Base-by-base conservation (phyloP, 192 early-diverging fungal genomes). In the Backusella circina region DNA sequence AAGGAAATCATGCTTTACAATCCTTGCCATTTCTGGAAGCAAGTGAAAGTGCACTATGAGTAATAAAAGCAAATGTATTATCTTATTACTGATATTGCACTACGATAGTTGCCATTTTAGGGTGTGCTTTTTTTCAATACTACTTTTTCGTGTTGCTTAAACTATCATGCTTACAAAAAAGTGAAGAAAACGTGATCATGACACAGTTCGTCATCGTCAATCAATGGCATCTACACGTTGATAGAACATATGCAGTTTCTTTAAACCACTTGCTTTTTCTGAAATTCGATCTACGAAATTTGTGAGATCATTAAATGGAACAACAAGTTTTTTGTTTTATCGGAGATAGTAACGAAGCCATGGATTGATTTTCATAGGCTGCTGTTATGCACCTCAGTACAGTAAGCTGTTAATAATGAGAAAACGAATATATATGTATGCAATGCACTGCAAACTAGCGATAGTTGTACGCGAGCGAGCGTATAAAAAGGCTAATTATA, bases 31-130 rank as follows among this genome's bases (percentile, higher is more conserved):
- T 61, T 61, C 54, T 61, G 23, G 54, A 61, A 61, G 54, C 28
- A 12, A 61, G 54, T 61, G 26, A 61, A 61, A 61, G 23, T 61
- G 23, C 54, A 28, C 54, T 61, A 61, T 61, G 54, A 61, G 54
- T 61, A 61, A 61, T 61, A 61, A 61, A 54, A 61, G 54, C 12
- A 61, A 61, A 61, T 61, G 54, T 61, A 61, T 61, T 61, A 7
- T 28, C 54, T 61, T 61, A 61, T 61, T 28, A 61, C 54, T 61
- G 54, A 57, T 21, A 57, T 57, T 57, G 54, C 54, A 57, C 54
- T 26, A 57, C 23, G 7, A 26, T 10, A 12, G 21, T 57, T 57
- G 12, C 54, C 54, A 23, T 26, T 57, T 57, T 57, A 26, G 54
- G 54, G 21, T 10, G n/a, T 26, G n/a, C 23, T 23, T 57, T 23